Conservation (phyloP, 192 early-diverging fungal genomes). For the Fimicolochytrium jonesii region DNA sequence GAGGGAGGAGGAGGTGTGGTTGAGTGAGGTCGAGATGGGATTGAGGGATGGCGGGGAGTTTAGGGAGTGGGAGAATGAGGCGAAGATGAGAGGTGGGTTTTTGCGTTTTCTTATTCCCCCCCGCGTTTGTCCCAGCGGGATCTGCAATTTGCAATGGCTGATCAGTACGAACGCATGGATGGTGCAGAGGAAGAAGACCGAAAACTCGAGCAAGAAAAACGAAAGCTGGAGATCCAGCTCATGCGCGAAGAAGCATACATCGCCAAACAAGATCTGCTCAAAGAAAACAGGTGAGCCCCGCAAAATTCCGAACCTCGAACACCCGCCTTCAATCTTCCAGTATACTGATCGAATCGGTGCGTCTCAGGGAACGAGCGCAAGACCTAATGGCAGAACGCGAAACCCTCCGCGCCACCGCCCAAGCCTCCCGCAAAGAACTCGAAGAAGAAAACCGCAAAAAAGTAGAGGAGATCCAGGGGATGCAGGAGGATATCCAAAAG, state of each 20-base stretch:
- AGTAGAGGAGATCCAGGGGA: slow-evolving; percentile 44
- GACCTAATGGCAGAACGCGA: slow-evolving; percentile 38
- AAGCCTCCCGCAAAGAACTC: slow-evolving; percentile 18
- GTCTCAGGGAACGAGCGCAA: slow-evolving; percentile 26
- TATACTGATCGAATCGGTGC: not conserved
- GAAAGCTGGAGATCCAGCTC: slow-evolving; percentile 47
- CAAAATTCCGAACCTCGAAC: slow-evolving; percentile 7
- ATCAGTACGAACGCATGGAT: too few relatives aligned
- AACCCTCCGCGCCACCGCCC: slow-evolving; percentile 22
- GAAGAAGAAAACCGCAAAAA: slow-evolving; percentile 41
- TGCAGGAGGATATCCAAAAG: slow-evolving; percentile 37
- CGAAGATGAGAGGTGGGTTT: slow-evolving; percentile 28
- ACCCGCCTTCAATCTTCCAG: too few relatives aligned
- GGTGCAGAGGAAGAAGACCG: slow-evolving; percentile 39
- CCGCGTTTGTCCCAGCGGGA: too few relatives aligned
- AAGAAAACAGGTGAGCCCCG: slow-evolving; percentile 40
- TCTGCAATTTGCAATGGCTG: too few relatives aligned
- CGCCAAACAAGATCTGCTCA: slow-evolving; percentile 38
- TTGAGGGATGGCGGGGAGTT: slow-evolving; percentile 39
- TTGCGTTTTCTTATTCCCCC: too few relatives aligned
- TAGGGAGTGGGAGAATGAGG: slow-evolving; percentile 34
- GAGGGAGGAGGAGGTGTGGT: slow-evolving; percentile 25
- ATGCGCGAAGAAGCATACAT: slow-evolving; percentile 47
- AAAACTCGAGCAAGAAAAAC: slow-evolving; percentile 36
- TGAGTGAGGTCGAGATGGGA: slow-evolving; percentile 34